Evolutionary conservation across 2,329 filamentous ascomycete genomes (phyloP).

Genomic region (Tolypocladium paradoxum): DNA sequence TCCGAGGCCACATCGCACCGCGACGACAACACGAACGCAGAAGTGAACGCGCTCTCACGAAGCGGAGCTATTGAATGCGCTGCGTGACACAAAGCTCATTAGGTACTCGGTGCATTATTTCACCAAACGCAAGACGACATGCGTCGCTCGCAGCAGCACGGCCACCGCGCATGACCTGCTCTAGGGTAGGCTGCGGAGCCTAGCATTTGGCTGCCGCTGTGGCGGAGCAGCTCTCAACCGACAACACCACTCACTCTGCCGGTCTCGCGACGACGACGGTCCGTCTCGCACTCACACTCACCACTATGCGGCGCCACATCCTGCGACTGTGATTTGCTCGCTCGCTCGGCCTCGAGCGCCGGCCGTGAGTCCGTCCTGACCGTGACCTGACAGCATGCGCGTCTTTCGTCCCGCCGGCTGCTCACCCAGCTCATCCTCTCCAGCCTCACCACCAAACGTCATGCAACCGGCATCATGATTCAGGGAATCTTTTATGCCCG

Average conservation of each 20-base stretch:
- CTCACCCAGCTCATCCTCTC: background rate
- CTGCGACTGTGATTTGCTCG: background rate
- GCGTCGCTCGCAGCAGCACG: too few species aligned
- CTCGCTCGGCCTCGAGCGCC: background rate
- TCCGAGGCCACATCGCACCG: background rate
- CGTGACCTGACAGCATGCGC: background rate
- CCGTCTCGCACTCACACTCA: background rate
- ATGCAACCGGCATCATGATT: conserved; percentile 37
- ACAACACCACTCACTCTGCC: background rate
- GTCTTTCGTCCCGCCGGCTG: background rate
- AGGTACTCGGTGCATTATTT: background rate
- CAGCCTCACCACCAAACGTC: background rate
- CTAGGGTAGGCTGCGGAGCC: background rate
- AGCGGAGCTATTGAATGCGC: background rate
- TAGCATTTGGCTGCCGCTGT: background rate
- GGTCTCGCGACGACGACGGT: background rate
- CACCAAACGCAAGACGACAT: background rate
- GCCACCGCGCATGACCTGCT: too few species aligned
- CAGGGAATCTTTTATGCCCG: conserved; percentile 61
- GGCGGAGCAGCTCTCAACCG: background rate
- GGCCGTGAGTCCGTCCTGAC: background rate
- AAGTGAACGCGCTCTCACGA: background rate
- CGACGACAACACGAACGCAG: background rate
- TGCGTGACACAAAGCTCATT: background rate
- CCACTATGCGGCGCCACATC: background rate